Conservation (phyloP, 345 rosid genomes). For the Triadica sebifera region DNA sequence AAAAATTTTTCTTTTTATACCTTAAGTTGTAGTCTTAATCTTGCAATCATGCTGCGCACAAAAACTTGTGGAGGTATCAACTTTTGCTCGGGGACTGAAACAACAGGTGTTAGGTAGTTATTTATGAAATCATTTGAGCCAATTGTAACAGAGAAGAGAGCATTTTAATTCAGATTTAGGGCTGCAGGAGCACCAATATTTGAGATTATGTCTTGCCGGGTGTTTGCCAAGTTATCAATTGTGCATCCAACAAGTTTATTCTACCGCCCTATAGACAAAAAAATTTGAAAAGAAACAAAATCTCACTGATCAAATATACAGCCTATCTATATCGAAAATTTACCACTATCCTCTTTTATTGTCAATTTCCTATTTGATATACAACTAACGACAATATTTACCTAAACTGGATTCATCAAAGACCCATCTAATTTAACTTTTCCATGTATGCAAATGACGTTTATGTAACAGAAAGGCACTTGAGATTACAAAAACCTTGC, state of each 20-base stretch:
- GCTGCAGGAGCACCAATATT: conserved; percentile 45
- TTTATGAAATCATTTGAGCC: conserved; percentile 84
- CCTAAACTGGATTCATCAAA: too few relatives aligned
- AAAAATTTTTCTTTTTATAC: conserved; percentile 28
- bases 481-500: conserved; percentile 56
- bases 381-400: too few relatives aligned
- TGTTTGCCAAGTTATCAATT: conserved; percentile 53
- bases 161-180: conserved; percentile 24
- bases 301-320: too few relatives aligned
- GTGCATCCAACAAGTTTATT: conserved; percentile 64
- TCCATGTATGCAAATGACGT: too few relatives aligned
- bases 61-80: conserved; percentile 52
- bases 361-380: too few relatives aligned
- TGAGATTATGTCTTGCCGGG: conserved; percentile 44
- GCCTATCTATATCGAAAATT: too few relatives aligned
- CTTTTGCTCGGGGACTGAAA: conserved; percentile 42
- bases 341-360: too few relatives aligned
- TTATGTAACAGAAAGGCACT: background rate
- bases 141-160: conserved; percentile 54
- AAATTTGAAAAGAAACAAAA: too few relatives aligned
- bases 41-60: conserved; percentile 48
- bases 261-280: conserved; percentile 47
- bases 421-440: too few relatives aligned
- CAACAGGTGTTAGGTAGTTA: conserved; percentile 58
- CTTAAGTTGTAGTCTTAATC: conserved; percentile 55